Evolutionary conservation across 139 green algal species (phyloP).

Genomic region (Chlamydomonas sphaeroides): DNA sequence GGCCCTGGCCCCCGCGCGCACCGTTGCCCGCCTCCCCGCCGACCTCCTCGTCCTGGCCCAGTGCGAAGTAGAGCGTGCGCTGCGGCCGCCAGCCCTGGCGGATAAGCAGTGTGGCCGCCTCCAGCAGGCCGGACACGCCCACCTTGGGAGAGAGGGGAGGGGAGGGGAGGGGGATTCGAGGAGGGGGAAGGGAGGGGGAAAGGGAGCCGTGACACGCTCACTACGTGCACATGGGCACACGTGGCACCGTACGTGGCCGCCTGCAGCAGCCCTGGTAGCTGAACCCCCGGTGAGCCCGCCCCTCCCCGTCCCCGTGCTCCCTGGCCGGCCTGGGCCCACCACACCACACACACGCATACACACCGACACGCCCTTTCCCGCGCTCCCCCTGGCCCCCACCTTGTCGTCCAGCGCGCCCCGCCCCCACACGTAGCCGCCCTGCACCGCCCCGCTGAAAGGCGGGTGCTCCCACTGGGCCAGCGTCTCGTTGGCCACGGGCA

Average conservation of each 20-base stretch:
- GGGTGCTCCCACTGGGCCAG: slow-evolving; percentile 60
- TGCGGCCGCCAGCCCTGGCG: slow-evolving; percentile 46
- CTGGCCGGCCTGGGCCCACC: too few relatives aligned
- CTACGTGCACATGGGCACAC: too few relatives aligned
- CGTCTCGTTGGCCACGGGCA: slow-evolving; percentile 59
- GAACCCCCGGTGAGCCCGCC: too few relatives aligned
- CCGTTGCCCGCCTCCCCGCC: slow-evolving; percentile 63
- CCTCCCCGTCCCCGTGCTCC: too few relatives aligned
- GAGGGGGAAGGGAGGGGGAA: too few relatives aligned
- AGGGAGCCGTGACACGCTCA: too few relatives aligned
- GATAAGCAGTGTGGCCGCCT: slow-evolving; percentile 69
- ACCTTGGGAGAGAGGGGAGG: slow-evolving; percentile 46
- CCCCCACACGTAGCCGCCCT: slow-evolving; percentile 64
- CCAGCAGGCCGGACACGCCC: slow-evolving; percentile 65
- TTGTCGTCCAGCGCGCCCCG: slow-evolving; percentile 31
- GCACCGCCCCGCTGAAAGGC: slow-evolving; percentile 69
- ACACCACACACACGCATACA: too few relatives aligned
- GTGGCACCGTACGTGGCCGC: too few relatives aligned
- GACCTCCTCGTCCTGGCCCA: slow-evolving; percentile 88
- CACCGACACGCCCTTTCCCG: neutral
- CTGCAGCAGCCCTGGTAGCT: too few relatives aligned
- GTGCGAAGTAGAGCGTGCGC: slow-evolving; percentile 72
- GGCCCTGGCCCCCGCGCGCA: neutral
- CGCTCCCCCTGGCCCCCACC: neutral
- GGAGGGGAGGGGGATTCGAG: too few relatives aligned